These are phyloP conservation scores for Collybiopsis luxurians DNA, from an alignment of 768 basidiomycete species.

Conservation along the genomic window DNA sequence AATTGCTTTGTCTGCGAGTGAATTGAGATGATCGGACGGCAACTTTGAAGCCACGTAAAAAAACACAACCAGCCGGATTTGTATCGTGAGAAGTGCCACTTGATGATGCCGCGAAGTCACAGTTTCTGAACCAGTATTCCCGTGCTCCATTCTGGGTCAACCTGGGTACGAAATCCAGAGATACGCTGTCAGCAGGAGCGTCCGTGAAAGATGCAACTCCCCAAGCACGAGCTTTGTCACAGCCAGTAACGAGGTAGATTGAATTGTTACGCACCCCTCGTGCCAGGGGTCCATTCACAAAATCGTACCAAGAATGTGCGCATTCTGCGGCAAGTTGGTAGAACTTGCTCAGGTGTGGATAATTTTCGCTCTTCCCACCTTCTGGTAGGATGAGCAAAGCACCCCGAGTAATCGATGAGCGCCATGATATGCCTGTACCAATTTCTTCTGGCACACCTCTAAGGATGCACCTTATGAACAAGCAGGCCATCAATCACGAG, in stretches of 20 bases:
- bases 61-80: background rate
- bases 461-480: no score
- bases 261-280: background rate
- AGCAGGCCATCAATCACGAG: no score
- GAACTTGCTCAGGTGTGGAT: background rate
- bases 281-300: background rate
- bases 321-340: background rate
- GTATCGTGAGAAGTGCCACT: background rate
- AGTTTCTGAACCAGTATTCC: background rate
- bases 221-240: background rate
- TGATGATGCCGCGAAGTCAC: background rate
- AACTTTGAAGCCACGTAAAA: background rate
- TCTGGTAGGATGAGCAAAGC: conserved; percentile 1
- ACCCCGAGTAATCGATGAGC: background rate
- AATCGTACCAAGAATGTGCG: background rate
- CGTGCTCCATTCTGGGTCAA: background rate
- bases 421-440: background rate
- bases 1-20: background rate
- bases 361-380: background rate
- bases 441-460: background rate
- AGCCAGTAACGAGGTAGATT: conserved; percentile 1
- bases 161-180: background rate
- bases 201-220: background rate
- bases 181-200: background rate
- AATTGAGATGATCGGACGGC: background rate